Conservation (phyloP, 2,329 filamentous ascomycete genomes). For the Penicillium sclerotigenum region DNA sequence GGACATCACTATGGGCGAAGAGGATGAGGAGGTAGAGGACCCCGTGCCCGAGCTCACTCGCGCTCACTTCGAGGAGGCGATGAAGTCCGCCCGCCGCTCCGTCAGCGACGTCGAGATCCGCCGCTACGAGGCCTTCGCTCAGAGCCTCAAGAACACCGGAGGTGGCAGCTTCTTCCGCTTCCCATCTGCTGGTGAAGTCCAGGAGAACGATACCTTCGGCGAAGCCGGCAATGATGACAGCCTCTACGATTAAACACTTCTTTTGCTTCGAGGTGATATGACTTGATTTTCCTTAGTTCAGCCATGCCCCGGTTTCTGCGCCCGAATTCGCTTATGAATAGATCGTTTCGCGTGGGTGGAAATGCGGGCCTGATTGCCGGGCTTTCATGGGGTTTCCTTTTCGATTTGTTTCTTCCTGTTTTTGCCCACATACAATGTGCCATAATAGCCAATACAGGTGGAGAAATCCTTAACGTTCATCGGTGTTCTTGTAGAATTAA, state of each 20-base stretch:
- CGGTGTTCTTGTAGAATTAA: not conserved
- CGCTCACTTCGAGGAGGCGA: constrained; percentile 97
- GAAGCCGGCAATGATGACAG: constrained; percentile 92
- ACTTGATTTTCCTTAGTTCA: constrained; percentile 21
- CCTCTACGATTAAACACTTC: constrained; percentile 77
- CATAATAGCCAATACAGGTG: constrained; percentile 27
- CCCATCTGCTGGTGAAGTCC: constrained; percentile 61
- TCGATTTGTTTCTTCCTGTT: constrained; percentile 23
- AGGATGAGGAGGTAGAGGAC: constrained; percentile 67
- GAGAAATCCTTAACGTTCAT: constrained; percentile 18
- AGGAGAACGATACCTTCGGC: constrained; percentile 62
- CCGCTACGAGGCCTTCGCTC: constrained; percentile 95
- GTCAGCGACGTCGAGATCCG: constrained; percentile 97
- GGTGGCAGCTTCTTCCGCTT: constrained; percentile 98
- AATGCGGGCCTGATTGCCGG: constrained; percentile 19
- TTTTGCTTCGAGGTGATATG: constrained; percentile 18
- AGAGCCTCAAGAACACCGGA: constrained; percentile 98
- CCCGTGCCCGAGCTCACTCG: constrained; percentile 94
- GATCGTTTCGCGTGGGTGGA: constrained; percentile 18
- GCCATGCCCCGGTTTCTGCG: constrained; percentile 12
- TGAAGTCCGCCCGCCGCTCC: constrained; percentile 89
- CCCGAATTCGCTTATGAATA: constrained; percentile 17
- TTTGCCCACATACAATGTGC: constrained; percentile 26
- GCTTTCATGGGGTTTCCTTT: constrained; percentile 15
- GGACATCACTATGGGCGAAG: constrained; percentile 70